Evolutionary conservation across 2,329 filamentous ascomycete genomes (phyloP).

Genomic region (Sporothrix inflata): DNA sequence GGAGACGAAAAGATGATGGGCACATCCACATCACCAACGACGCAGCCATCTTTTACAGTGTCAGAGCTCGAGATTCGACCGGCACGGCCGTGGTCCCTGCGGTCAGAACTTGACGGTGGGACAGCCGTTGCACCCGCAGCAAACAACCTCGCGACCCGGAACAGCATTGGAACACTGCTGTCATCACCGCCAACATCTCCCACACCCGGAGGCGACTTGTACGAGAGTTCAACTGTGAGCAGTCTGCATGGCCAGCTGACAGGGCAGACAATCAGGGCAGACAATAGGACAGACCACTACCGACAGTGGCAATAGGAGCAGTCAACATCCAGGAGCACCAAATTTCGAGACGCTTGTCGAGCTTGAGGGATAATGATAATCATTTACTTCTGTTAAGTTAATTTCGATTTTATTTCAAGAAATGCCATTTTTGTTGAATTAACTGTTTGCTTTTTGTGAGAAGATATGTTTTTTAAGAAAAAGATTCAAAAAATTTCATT

Average conservation of each 20-base stretch:
- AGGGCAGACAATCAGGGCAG: conserved; percentile 16
- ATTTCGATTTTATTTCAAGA: neutral
- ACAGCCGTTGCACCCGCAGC: neutral
- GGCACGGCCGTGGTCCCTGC: conserved; percentile 35
- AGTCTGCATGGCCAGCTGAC: conserved; percentile 1
- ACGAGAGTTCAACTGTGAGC: conserved; percentile 11
- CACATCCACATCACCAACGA: neutral
- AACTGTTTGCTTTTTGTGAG: too few relatives aligned
- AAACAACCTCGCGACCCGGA: neutral
- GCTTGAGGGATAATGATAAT: neutral
- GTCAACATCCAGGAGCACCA: neutral
- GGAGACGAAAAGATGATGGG: neutral
- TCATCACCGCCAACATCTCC: neutral
- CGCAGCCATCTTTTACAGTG: neutral
- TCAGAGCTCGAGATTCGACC: conserved; percentile 32
- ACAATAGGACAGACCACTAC: neutral
- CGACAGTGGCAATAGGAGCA: neutral
- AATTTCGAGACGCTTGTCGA: conserved; percentile 20
- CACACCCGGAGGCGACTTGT: neutral
- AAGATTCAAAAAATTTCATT: too few relatives aligned
- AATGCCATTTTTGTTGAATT: neutral
- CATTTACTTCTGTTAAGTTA: neutral
- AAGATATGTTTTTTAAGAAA: too few relatives aligned
- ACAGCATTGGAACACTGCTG: neutral
- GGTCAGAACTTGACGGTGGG: conserved; percentile 34